A percentile compares a stretch with the other conserved stretches of the same genome.
Evolutionary conservation across 2,329 filamentous ascomycete species (phyloP).

Genomic region (Venturia nashicola): DNA sequence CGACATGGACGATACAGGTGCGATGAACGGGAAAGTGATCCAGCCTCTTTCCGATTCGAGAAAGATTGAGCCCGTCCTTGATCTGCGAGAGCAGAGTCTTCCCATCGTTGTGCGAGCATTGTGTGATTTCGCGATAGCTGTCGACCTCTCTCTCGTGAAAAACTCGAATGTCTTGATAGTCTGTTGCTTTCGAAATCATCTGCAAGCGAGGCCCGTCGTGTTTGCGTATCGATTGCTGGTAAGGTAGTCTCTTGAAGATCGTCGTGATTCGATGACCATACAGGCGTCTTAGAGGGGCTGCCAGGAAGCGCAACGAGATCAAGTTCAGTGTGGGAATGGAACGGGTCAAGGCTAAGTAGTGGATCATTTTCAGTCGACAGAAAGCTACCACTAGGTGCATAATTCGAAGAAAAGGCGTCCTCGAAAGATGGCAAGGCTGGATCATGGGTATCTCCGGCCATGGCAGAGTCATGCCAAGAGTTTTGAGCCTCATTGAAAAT

Average conservation of each 20-base stretch:
- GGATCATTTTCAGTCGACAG: not conserved
- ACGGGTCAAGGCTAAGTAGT: not conserved
- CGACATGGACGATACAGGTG: not conserved
- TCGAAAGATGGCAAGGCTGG: slow-evolving; percentile 30
- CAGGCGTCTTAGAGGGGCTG: not conserved
- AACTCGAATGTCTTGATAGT: not conserved
- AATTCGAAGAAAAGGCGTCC: not conserved
- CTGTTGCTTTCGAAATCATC: not conserved
- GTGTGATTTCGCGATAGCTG: not conserved
- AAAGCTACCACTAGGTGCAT: slow-evolving; percentile 2
- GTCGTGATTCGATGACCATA: not conserved
- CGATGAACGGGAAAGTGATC: not conserved
- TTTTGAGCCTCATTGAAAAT: slow-evolving; percentile 30
- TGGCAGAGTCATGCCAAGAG: slow-evolving; percentile 33
- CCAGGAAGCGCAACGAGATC: not conserved
- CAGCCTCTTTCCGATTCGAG: not conserved
- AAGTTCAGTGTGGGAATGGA: not conserved
- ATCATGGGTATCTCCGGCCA: not conserved
- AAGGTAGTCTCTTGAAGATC: not conserved
- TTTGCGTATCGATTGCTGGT: too few relatives aligned
- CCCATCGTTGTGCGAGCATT: not conserved
- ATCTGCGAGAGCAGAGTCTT: not conserved
- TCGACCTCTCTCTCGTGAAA: not conserved
- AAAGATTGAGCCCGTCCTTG: not conserved
- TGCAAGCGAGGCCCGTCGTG: not conserved